Conservation (phyloP, 1,284 basidiomycete species). For the Stygiomarasmius scandens region DNA sequence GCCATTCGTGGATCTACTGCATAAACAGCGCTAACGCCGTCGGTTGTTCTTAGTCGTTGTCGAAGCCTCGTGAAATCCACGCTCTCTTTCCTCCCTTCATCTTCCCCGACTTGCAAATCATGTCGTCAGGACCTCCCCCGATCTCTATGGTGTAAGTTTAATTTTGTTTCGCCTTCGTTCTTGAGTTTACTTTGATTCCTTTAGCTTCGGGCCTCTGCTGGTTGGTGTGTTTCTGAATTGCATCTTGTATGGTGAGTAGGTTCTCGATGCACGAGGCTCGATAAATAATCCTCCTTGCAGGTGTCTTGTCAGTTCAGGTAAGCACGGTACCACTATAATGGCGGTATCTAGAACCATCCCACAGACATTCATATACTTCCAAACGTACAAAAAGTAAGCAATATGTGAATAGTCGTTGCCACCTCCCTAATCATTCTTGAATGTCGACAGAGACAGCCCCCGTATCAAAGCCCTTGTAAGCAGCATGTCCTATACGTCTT, state of each 20-base stretch:
- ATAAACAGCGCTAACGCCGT: too few relatives aligned
- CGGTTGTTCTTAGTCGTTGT: too few relatives aligned
- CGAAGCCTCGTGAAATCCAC: too few relatives aligned
- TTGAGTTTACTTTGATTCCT: not conserved
- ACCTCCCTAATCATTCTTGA: not conserved
- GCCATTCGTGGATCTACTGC: too few relatives aligned
- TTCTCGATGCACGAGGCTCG: too few relatives aligned
- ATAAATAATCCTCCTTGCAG: not conserved
- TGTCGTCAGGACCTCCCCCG: not conserved
- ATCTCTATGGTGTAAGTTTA: not conserved
- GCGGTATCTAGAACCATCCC: not conserved
- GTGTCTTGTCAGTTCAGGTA: not conserved
- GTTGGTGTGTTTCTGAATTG: conserved; percentile 20
- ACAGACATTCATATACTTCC: conserved; percentile 17
- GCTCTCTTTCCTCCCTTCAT: too few relatives aligned
- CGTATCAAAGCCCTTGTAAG: conserved; percentile 7
- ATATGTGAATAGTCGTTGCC: not conserved
- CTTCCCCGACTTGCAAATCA: too few relatives aligned
- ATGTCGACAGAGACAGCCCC: not conserved
- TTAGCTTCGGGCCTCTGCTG: conserved; percentile 19
- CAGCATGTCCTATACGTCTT: not conserved
- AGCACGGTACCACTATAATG: not conserved
- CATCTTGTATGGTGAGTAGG: conserved; percentile 17
- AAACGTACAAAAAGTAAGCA: conserved; percentile 15
- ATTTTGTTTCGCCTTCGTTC: not conserved